Percentiles rank a stretch among this genome's conserved stretches.
Conservation (phyloP, 768 basidiomycete species). For the Lactarius deliciosus region DNA sequence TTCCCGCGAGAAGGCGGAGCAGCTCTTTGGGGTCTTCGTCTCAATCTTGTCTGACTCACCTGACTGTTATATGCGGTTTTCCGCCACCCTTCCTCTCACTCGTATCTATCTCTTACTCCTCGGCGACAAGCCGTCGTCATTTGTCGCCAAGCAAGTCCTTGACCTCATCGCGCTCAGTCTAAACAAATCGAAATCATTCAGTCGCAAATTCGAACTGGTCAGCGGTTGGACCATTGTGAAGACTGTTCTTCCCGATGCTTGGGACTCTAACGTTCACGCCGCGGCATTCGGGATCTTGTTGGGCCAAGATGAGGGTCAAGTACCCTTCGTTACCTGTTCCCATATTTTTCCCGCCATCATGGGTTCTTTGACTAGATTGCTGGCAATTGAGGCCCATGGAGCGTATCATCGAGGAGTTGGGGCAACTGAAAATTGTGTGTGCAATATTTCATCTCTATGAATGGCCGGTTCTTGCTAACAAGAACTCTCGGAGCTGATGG, state of each 20-base stretch:
- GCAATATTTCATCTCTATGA: not conserved
- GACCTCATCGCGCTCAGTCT: conserved; percentile 58
- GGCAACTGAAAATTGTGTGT: conserved; percentile 22
- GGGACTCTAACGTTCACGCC: conserved; percentile 67
- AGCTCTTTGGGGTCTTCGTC: conserved; percentile 64
- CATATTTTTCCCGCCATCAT: conserved; percentile 74
- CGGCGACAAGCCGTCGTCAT: conserved; percentile 65
- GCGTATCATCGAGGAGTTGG: conserved; percentile 31
- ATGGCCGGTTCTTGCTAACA: not conserved
- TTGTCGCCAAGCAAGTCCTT: conserved; percentile 59
- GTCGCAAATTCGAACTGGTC: conserved; percentile 78
- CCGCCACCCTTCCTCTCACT: conserved; percentile 69
- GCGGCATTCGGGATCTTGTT: conserved; percentile 70
- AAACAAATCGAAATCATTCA: conserved; percentile 58
- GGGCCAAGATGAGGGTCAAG: conserved; percentile 39
- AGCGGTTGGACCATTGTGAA: conserved; percentile 81
- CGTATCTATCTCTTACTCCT: conserved; percentile 79
- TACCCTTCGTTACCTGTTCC: conserved; percentile 51
- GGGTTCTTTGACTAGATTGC: conserved; percentile 60
- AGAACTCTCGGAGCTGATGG: conserved; percentile 2
- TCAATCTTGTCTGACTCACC: conserved; percentile 55
- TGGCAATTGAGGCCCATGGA: conserved; percentile 33
- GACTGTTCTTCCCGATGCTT: conserved; percentile 60
- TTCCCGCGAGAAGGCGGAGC: conserved; percentile 60
- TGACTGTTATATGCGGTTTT: conserved; percentile 64